A percentile compares a stretch with the other conserved stretches of the same genome.
Evolutionary conservation across 2,329 filamentous ascomycete genomes (phyloP).

Genomic region (Chaetothyriales sp.): DNA sequence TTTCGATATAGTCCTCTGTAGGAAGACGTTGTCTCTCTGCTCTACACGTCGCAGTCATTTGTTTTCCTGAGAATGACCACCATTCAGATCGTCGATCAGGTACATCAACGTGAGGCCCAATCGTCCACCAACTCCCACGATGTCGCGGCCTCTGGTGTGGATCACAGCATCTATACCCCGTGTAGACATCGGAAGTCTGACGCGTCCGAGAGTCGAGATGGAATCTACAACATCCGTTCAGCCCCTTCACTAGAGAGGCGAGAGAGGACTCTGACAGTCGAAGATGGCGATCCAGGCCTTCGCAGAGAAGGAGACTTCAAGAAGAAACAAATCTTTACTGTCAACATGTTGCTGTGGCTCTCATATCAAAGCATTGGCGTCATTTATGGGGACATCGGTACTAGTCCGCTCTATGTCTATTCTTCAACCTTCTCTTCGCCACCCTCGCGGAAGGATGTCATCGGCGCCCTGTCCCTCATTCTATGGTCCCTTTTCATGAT

Average conservation of each 20-base stretch:
- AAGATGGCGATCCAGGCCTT: constrained; percentile 15
- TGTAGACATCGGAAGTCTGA: not conserved
- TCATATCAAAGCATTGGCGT: constrained; percentile 44
- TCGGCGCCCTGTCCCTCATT: constrained; percentile 42
- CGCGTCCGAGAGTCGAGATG: constrained; percentile 17
- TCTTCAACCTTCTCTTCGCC: constrained; percentile 38
- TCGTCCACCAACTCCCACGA: not conserved
- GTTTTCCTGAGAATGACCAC: not conserved
- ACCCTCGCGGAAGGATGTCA: constrained; percentile 34
- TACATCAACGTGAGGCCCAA: not conserved
- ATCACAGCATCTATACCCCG: not conserved
- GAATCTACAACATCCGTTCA: constrained; percentile 17
- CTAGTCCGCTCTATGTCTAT: constrained; percentile 44
- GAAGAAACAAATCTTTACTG: constrained; percentile 20
- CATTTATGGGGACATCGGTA: constrained; percentile 49
- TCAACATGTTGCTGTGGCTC: constrained; percentile 24
- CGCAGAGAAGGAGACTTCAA: constrained; percentile 14
- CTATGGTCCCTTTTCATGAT: constrained; percentile 44
- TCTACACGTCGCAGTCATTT: not conserved
- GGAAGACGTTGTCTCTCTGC: not conserved
- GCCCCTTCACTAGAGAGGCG: not conserved
- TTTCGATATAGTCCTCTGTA: not conserved
- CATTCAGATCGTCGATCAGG: not conserved
- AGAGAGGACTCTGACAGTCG: not conserved
- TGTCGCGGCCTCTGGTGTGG: not conserved